These are phyloP conservation scores for Exutisphaerella laricina DNA, from an alignment of 2,329 filamentous ascomycete species.

Conservation along the genomic window DNA sequence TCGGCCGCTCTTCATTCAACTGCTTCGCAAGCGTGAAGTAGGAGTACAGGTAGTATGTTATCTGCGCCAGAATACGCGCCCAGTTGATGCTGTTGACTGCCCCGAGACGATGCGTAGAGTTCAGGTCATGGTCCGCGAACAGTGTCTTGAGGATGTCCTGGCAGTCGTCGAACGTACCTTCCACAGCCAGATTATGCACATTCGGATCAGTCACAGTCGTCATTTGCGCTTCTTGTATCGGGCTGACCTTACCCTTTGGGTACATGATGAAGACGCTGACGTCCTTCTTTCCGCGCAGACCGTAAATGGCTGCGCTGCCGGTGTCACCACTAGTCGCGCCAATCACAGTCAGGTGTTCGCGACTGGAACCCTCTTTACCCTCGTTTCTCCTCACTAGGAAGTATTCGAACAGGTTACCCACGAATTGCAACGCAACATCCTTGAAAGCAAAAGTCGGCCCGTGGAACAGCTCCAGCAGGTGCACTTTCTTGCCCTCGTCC, in stretches of 20 bases:
- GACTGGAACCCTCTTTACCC: conserved; percentile 56
- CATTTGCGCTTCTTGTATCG: conserved; percentile 96
- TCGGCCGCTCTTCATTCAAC: conserved; percentile 57
- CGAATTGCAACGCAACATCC: conserved; percentile 85
- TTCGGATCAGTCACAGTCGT: conserved; percentile 86
- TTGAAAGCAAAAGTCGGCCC: conserved; percentile 95
- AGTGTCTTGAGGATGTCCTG: conserved; percentile 93
- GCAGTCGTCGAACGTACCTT: conserved; percentile 93
- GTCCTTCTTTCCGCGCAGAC: conserved; percentile 90
- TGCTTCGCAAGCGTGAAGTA: conserved; percentile 74
- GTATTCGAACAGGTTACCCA: conserved; percentile 95
- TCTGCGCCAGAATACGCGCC: conserved; percentile 91
- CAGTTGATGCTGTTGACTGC: conserved; percentile 98
- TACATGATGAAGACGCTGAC: conserved; percentile 93
- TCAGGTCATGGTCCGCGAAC: conserved; percentile 79
- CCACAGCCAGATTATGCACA: conserved; percentile 85
- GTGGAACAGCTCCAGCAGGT: conserved; percentile 92
- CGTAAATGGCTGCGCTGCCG: conserved; percentile 92
- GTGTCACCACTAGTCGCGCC: conserved; percentile 85
- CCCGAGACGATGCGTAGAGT: conserved; percentile 74
- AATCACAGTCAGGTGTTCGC: conserved; percentile 79
- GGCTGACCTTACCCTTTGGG: conserved; percentile 83
- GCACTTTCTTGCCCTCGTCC: conserved; percentile 63
- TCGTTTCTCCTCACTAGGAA: conserved; percentile 70
- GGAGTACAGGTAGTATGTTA: conserved; percentile 92